Conservation (phyloP, 148 eudicot genomes). For the Tetragonia tetragonoides region DNA sequence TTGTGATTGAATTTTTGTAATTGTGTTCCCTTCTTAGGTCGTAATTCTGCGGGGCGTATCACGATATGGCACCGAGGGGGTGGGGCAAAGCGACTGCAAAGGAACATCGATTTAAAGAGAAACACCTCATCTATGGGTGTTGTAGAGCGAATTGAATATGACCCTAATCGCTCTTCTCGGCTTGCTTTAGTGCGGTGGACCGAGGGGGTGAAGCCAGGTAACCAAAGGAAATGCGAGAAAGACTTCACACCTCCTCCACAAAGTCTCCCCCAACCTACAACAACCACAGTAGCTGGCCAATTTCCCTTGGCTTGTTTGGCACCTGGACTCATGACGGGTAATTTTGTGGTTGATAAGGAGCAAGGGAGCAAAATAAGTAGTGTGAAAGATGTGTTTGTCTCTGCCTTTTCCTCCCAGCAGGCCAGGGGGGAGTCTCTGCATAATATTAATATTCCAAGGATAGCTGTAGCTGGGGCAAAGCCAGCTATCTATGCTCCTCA, state of each 20-base stretch:
- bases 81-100: conserved; percentile 44
- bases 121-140: conserved; percentile 37
- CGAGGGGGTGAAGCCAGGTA: conserved; percentile 37
- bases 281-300: conserved; percentile 23
- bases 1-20: not conserved
- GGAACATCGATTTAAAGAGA: conserved; percentile 39
- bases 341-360: conserved; percentile 7
- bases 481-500: conserved; percentile 40
- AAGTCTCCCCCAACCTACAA: conserved; percentile 26
- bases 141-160: conserved; percentile 42
- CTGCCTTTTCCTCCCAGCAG: conserved; percentile 30
- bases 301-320: conserved; percentile 41
- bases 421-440: conserved; percentile 21
- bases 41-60: conserved; percentile 44
- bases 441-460: conserved; percentile 39
- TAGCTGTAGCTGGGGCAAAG: conserved; percentile 54
- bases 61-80: conserved; percentile 50
- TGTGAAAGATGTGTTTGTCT: conserved; percentile 39
- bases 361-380: conserved; percentile 26
- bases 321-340: conserved; percentile 17
- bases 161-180: conserved; percentile 39
- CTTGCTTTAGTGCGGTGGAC: conserved; percentile 45
- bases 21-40: conserved; percentile 19
- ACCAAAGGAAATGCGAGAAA: conserved; percentile 19
- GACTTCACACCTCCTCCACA: conserved; percentile 24